A percentile compares a stretch with the other conserved stretches of the same genome.
Evolutionary conservation across 1,139 yeast species (phyloP).

Genomic region (Lodderomyces theae): DNA sequence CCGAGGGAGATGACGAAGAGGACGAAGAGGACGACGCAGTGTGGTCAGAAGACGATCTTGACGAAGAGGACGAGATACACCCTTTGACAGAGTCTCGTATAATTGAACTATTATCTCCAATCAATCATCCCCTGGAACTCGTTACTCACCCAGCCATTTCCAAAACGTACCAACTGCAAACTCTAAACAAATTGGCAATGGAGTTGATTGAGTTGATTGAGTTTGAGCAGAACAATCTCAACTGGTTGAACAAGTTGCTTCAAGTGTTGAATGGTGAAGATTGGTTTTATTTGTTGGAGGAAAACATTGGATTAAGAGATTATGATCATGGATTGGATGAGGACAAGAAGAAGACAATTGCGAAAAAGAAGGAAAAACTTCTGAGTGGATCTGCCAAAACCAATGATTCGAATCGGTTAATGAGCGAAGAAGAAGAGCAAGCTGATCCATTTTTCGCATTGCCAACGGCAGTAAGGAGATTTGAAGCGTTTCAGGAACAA

Average conservation of each 20-base stretch:
- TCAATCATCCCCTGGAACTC: constrained; percentile 77
- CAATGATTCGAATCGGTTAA: constrained; percentile 36
- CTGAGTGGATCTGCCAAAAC: too few species aligned
- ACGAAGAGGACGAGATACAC: constrained; percentile 31
- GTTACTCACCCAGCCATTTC: constrained; percentile 68
- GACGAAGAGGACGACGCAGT: constrained; percentile 18
- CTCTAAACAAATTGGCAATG: constrained; percentile 53
- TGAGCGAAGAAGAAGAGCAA: constrained; percentile 21
- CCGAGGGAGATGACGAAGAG: constrained; percentile 29
- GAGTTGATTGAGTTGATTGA: constrained; percentile 77
- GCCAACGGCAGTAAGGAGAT: constrained; percentile 34
- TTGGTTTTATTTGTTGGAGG: constrained; percentile 63
- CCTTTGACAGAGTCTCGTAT: constrained; percentile 38
- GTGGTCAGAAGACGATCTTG: constrained; percentile 33
- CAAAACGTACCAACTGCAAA: constrained; percentile 57
- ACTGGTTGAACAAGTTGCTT: constrained; percentile 65
- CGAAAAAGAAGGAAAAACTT: constrained; percentile 1
- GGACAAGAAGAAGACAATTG: constrained; percentile 16
- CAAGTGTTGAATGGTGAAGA: constrained; percentile 86
- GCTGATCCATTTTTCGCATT: constrained; percentile 40
- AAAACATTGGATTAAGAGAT: constrained; percentile 60
- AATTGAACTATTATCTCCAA: constrained; percentile 67
- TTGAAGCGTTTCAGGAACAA: constrained; percentile 35
- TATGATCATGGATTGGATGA: constrained; percentile 64
- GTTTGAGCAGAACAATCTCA: constrained; percentile 73